A percentile compares a stretch with the other conserved stretches of the same genome.
Conservation (phyloP, 371 early-diverging fungal species). For the Gilbertella persicaria region DNA sequence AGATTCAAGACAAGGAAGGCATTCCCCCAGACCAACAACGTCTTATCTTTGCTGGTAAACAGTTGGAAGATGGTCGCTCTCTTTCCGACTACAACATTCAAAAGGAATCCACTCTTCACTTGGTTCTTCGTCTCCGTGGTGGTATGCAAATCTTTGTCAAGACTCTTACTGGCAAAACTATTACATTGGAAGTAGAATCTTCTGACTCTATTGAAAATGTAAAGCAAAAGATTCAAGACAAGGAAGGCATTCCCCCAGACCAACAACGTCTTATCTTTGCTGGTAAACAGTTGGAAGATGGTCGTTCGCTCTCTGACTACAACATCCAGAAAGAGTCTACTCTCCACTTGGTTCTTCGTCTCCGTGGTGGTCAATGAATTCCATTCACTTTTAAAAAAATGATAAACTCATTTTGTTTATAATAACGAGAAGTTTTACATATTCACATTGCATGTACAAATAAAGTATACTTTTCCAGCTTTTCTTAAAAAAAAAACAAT, state of each 20-base stretch:
- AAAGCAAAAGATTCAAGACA: slow-evolving; percentile 96
- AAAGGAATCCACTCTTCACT: slow-evolving; percentile 95
- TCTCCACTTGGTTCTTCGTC: slow-evolving; percentile 26
- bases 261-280: slow-evolving; percentile 17
- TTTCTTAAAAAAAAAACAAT: background rate
- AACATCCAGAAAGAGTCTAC: slow-evolving; percentile 29
- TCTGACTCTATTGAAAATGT: slow-evolving; percentile 96
- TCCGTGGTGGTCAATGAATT: slow-evolving; percentile 57
- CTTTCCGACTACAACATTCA: slow-evolving; percentile 83
- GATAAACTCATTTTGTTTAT: slow-evolving; percentile 96
- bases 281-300: slow-evolving; percentile 26
- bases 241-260: slow-evolving; percentile 19
- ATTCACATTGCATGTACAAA: background rate
- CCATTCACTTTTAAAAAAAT: slow-evolving; percentile 84
- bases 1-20: slow-evolving; percentile 97
- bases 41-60: slow-evolving; percentile 98
- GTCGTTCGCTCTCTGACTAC: slow-evolving; percentile 22
- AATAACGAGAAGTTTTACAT: slow-evolving; percentile 84
- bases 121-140: slow-evolving; percentile 96
- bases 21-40: slow-evolving; percentile 99
- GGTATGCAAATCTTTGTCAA: slow-evolving; percentile 81
- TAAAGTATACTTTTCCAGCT: background rate
- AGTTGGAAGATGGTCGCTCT: slow-evolving; percentile 95
- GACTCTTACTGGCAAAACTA: slow-evolving; percentile 83
- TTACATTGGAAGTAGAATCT: slow-evolving; percentile 92